Evolutionary conservation across 225 moss, liverwort and hornwort genomes (phyloP), one percentile per base, ranked within the genome.

Genomic region (Physcomitrellopsis africana): DNA sequence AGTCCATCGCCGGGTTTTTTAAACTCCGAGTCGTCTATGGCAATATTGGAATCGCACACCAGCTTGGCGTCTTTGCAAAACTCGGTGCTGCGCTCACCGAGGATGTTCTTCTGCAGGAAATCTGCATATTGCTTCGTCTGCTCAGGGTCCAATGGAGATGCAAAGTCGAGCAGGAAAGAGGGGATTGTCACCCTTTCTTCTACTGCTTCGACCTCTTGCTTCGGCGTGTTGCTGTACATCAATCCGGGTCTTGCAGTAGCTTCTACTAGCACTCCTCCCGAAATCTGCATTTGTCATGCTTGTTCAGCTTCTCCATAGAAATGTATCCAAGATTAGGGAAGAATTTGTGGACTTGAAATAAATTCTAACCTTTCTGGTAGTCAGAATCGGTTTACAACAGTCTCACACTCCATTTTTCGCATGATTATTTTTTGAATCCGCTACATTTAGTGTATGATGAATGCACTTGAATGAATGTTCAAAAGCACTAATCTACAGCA

Each of bases 51-150:
- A 8, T 72, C 1, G 9, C 78, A 85, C 3, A 22, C 0, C 0
- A 85, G 1, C 4, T 75, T 75, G 0, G 75, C 81, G 0, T 81
- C 75, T 13, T 14, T 48, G 11, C 81, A 85, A 71, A 85, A 78
- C 17, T 75, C 63, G 1, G 17, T 1, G 9, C 67, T 72, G 47
- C 29, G 46, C 22, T 78, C 3, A 0, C 62, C 57, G 5, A 81
- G 42, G 1, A 78, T 81, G 42, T 58, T 18, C 14, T 78, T 75
- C 29, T 76, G 58, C 48, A 73, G 53, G 0, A 48, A 42, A 0
- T 48, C 27, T 23, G 9, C 61, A 23, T 78, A 84, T 20, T 67
- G 48, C 0, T 19, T 15, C 1, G 37, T 61, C 42, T 0, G 49
- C 32, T 43, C 49, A 0, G 0, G 15, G 0, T 74, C 75, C 62